Conservation (phyloP, 352 stramenopile genomes). For the Phytopythium delawarense region DNA sequence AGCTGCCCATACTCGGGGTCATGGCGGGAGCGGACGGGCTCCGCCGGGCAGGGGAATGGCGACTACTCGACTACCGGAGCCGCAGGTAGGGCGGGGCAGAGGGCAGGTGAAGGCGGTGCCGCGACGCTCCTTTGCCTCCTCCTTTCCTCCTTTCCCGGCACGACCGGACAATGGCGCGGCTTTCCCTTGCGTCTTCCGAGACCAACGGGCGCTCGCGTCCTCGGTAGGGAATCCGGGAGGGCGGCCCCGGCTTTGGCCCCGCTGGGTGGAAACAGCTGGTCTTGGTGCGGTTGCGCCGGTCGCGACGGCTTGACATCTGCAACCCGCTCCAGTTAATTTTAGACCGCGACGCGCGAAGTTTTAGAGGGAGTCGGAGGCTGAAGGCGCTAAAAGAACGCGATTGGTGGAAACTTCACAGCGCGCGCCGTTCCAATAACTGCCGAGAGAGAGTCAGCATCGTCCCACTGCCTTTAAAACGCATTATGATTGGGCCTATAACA, state of each 20-base stretch:
- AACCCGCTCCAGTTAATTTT: background rate
- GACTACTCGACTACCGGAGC: background rate
- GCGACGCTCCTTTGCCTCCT: background rate
- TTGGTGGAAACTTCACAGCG: background rate
- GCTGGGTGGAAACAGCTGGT: background rate
- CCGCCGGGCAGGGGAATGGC: too few species aligned
- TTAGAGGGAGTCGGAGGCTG: background rate
- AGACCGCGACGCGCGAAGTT: background rate
- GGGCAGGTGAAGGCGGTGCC: background rate
- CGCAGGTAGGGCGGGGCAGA: background rate
- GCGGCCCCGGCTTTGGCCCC: background rate
- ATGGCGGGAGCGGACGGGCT: background rate
- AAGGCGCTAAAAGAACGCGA: background rate
- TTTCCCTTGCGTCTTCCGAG: background rate
- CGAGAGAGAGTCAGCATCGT: background rate
- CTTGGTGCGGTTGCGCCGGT: background rate
- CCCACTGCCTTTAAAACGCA: background rate
- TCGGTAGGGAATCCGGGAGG: background rate
- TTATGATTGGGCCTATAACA: too few species aligned
- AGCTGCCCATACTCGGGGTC: constrained; percentile 5
- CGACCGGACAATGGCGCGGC: background rate
- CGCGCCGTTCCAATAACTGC: background rate
- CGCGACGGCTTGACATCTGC: background rate
- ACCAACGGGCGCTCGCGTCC: background rate
- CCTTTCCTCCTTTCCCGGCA: too few species aligned